Evolutionary conservation across 2,329 filamentous ascomycete genomes (phyloP).

Genomic region (Ambrosiella beaveri): DNA sequence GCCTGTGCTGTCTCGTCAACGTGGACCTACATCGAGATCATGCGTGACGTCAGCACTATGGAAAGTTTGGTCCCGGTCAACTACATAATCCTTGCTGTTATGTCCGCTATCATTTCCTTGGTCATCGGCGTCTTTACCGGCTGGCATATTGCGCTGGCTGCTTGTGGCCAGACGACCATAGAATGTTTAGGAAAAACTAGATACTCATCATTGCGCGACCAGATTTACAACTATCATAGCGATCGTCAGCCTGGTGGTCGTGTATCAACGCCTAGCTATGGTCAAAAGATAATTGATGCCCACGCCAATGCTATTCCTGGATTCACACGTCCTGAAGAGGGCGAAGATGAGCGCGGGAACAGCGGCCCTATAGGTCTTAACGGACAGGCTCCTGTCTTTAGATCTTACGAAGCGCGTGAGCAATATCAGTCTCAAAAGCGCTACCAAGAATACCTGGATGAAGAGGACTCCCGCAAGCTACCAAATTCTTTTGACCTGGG

Average conservation of each 20-base stretch:
- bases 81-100: constrained; percentile 70
- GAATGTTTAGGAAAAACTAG: constrained; percentile 92
- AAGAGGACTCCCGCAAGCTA: constrained; percentile 71
- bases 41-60: constrained; percentile 50
- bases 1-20: constrained; percentile 57
- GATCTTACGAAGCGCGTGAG: constrained; percentile 39
- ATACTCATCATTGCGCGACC: constrained; percentile 63
- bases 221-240: constrained; percentile 46
- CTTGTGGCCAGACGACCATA: constrained; percentile 76
- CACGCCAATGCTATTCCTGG: constrained; percentile 69
- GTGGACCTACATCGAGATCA: constrained; percentile 76
- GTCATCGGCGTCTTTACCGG: constrained; percentile 76
- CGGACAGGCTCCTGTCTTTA: constrained; percentile 24
- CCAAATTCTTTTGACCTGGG: constrained; percentile 91
- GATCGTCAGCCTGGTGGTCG: constrained; percentile 33
- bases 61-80: constrained; percentile 76
- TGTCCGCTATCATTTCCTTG: constrained; percentile 79
- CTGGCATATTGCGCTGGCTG: constrained; percentile 78
- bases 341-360: constrained; percentile 37
- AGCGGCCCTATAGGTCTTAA: constrained; percentile 17
- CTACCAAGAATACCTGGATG: constrained; percentile 64
- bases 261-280: constrained; percentile 38
- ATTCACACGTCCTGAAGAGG: constrained; percentile 65
- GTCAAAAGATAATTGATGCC: constrained; percentile 63
- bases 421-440: constrained; percentile 35